Base-by-base conservation (phyloP, 1,139 yeast genomes). In the Geotrichum phurueaensis region DNA sequence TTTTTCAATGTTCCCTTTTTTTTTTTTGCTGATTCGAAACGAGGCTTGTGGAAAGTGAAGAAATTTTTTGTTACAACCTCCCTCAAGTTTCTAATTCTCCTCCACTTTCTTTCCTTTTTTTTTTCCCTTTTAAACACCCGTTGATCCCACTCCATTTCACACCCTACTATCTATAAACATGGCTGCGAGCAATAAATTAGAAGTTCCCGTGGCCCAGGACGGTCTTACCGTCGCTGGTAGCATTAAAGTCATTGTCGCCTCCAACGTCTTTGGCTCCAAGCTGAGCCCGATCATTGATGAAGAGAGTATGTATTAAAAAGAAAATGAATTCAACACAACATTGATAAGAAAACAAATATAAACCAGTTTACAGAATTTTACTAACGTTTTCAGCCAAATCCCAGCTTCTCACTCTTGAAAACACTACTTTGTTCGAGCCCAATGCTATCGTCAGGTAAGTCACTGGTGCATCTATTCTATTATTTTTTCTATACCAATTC, bases 401-500 rank as follows among this genome's bases (percentile, higher is more conserved):
- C 15, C 57, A 45, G 10, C 33, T 54, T 51, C 55, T 51, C 52
- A 22, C 56, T 13, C 15, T 31, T 15, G 48, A 43, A 18, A 33
- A 27, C 20, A 53, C 58, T 15, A 45, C 56, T 20, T 52, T 91
- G 66, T 76, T 82, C 64, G 96, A 90, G 73, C 82, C 95, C 43
- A 89, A 91, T 72, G 89, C 97, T 27, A 87, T 91, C 63, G 91
- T 89, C 62, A 84, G 86, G 72, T 89, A 83, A 69, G 77, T 87
- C 63, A n/a, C 20, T 7, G 10, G 18, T 50, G 13, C 22, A 39
- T 33, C 36, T 51, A 13, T 13, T 10, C 51, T 43, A 15, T n/a
- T 66, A 51, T 58, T 68, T 9, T 29, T 1, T 25, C 10, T 43
- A 22, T 27, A 62, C 69, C 51, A 65, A 66, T 18, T 60, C 65